A percentile compares a stretch with the other conserved stretches of the same genome.
Evolutionary conservation across 208 protist species (phyloP).

Genomic region (Leishmania martiniquensis): DNA sequence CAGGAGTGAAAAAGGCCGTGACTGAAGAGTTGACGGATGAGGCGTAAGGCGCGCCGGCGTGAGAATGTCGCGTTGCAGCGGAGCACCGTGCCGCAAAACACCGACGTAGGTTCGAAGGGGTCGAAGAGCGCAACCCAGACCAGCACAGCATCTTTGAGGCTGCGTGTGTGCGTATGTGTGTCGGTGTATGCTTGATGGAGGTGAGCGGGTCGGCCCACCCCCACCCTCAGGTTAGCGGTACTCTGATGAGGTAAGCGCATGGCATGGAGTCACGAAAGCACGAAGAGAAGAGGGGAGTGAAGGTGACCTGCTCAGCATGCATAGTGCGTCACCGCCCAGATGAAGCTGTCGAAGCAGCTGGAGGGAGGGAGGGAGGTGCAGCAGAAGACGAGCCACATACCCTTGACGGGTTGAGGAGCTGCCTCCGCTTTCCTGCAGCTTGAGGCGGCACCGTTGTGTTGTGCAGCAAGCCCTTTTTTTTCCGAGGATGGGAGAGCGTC

Average conservation of each 20-base stretch:
- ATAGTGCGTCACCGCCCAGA: neutral
- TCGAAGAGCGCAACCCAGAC: conserved; percentile 1
- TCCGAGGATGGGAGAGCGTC: neutral
- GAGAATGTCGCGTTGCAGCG: neutral
- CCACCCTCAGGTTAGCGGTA: neutral
- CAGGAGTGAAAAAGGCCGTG: neutral
- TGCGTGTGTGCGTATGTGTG: neutral
- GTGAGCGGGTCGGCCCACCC: neutral
- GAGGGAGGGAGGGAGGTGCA: neutral
- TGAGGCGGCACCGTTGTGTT: neutral
- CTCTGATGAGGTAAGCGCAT: neutral
- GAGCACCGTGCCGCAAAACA: neutral
- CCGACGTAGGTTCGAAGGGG: neutral
- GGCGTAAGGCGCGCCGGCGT: neutral
- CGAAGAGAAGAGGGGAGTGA: neutral
- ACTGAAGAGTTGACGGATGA: neutral
- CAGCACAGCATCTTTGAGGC: conserved; percentile 8
- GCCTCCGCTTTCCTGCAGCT: neutral
- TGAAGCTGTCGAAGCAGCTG: neutral
- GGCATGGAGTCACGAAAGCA: neutral
- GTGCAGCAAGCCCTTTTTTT: neutral
- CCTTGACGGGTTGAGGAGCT: neutral
- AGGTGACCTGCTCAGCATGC: neutral
- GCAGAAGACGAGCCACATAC: neutral
- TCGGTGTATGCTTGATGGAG: neutral